Evolutionary conservation across 2,329 filamentous ascomycete genomes (phyloP), one percentile per base, ranked within the genome.

Genomic region (Penicillium nordicum): DNA sequence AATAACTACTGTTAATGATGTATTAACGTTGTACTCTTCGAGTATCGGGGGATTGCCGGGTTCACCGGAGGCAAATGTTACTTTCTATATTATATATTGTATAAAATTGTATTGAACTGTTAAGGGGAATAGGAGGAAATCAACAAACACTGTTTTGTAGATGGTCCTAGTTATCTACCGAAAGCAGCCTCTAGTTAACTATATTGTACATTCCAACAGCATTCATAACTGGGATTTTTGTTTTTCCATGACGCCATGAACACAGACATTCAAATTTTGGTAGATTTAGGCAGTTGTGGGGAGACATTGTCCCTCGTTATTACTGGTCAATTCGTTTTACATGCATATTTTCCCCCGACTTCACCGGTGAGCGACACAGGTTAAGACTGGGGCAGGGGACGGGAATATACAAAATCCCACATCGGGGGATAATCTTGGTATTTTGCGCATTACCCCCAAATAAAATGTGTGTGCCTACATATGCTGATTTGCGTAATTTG

Each of bases 171-270:
- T 18, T 18, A 25, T 34, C 8, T 23, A 32, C 59, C 50, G 55
- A 23, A 59, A 54, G 53, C 54, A 63, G 57, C 38, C 45, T 57
- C 55, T 11, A 21, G 21, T 21, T 21, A 18, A 18, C 18, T 18
- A 21, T 21, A 21, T 21, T 21, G 21, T 21, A 23, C 55, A 60
- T 58, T 57, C 53, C 44, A 18, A 25, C 10, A 18, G 29, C 10
- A 36, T 27, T 36, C 12, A 14, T 44, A 27, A 23, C 41, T 43
- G n/a, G 2, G 12, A 4, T 43, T 59, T 53, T 51, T 25, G 43
- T 53, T 53, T 53, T 56, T 50, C 55, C 47, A 65, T 71, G 69
- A 70, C 68, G 67, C 60, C 61, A 63, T 61, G 63, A 63, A 61
- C 32, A 9, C n/a, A n/a, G 14, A 16, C 10, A 50, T 34, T 59